Percentiles rank a stretch among this genome's conserved stretches.
Evolutionary conservation across 805 yeast species (phyloP).

Genomic region (Kodamaea laetipori): DNA sequence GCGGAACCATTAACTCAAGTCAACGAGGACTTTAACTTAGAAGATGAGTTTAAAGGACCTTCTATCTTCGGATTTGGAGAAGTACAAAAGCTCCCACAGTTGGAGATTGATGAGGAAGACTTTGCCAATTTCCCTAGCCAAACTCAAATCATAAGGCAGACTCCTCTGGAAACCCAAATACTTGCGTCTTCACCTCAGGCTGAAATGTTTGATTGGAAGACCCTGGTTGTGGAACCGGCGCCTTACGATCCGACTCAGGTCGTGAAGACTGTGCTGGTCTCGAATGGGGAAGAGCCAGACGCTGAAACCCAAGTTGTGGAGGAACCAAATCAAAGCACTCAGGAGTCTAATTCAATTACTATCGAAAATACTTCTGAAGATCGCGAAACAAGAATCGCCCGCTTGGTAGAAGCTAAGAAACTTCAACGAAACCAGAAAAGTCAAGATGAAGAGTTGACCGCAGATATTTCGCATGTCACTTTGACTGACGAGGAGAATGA

Average conservation of each 20-base stretch:
- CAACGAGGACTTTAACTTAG: conserved; percentile 8
- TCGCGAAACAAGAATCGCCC: conserved; percentile 13
- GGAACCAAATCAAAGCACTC: not conserved
- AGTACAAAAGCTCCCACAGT: conserved; percentile 35
- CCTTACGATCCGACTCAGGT: conserved; percentile 1
- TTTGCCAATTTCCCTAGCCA: conserved; percentile 8
- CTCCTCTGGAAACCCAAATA: conserved; percentile 6
- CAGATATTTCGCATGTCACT: conserved; percentile 34
- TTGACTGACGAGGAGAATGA: conserved; percentile 46
- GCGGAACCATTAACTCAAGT: not conserved
- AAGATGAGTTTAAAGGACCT: conserved; percentile 10
- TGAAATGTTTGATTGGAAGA: too few relatives aligned
- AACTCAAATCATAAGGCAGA: not conserved
- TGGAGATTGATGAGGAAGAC: conserved; percentile 25
- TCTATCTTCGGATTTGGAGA: conserved; percentile 14
- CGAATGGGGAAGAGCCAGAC: not conserved
- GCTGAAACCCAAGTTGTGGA: not conserved
- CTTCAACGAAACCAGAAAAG: conserved; percentile 20
- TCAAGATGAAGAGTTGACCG: conserved; percentile 27
- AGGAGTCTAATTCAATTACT: not conserved
- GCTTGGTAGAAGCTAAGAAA: conserved; percentile 10
- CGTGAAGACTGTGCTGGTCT: too few relatives aligned
- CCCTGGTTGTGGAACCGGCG: too few relatives aligned
- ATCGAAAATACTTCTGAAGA: conserved; percentile 5
- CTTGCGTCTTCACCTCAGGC: not conserved